phyloP scores from a whole-genome alignment of 2,329 filamentous ascomycete species.

The Monosporascus ibericus region DNA sequence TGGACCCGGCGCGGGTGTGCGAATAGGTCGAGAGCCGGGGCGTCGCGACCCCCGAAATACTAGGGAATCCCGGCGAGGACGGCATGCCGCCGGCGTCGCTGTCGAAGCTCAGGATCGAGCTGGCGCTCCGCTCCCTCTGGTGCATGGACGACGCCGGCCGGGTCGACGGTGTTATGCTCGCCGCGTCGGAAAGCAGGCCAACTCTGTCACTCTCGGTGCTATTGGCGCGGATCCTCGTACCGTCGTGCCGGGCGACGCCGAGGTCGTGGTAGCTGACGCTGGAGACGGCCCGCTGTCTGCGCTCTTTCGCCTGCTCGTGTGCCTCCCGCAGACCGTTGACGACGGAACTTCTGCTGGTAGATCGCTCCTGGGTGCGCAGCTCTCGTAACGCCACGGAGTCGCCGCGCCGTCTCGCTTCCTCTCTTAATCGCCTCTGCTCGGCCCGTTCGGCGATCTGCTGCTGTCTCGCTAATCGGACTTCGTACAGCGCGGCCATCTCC shows the following conservation, averaged over 20 bases:
- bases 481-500: constrained; percentile 90
- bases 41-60: constrained; percentile 36
- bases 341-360: constrained; percentile 39
- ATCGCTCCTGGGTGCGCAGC: constrained; percentile 52
- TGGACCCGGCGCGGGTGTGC: constrained; percentile 39
- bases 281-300: constrained; percentile 62
- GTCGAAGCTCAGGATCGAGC: constrained; percentile 50
- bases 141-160: constrained; percentile 28
- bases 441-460: constrained; percentile 72
- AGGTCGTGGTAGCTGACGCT: constrained; percentile 72
- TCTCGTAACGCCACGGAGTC: constrained; percentile 65
- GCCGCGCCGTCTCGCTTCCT: constrained; percentile 66
- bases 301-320: constrained; percentile 50
- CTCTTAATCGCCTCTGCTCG: constrained; percentile 60
- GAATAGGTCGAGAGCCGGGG: constrained; percentile 24
- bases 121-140: constrained; percentile 42
- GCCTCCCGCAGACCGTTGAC: constrained; percentile 54
- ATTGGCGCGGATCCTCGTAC: constrained; percentile 66
- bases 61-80: constrained; percentile 32
- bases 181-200: constrained; percentile 63
- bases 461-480: constrained; percentile 74
- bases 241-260: constrained; percentile 71
- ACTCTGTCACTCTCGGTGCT: constrained; percentile 67
- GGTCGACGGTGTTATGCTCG: constrained; percentile 21
- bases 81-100: constrained; percentile 32